A percentile compares a stretch with the other conserved stretches of the same genome.
Evolutionary conservation across 495 filamentous ascomycete genomes (phyloP).

Genomic region (Glarea lozoyensis): DNA sequence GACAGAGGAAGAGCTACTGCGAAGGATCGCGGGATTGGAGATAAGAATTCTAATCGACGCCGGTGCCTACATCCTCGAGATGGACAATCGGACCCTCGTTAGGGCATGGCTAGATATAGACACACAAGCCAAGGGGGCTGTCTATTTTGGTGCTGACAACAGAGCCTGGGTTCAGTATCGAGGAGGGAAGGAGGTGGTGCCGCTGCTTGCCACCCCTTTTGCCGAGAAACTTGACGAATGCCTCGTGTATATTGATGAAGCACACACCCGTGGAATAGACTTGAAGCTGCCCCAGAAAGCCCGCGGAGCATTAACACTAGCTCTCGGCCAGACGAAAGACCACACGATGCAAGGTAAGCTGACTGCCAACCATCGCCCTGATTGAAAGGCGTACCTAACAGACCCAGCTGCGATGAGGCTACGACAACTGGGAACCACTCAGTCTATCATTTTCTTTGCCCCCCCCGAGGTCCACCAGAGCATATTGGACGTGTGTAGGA

Average conservation of each 20-base stretch:
- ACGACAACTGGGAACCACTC: conserved; percentile 26
- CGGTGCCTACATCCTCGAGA: conserved; percentile 33
- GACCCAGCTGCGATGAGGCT: conserved; percentile 37
- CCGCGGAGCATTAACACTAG: conserved; percentile 45
- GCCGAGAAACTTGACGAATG: conserved; percentile 36
- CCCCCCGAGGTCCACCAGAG: conserved; percentile 32
- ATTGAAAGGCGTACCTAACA: conserved; percentile 8
- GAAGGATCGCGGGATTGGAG: conserved; percentile 10
- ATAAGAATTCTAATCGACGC: conserved; percentile 33
- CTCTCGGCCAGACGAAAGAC: conserved; percentile 45
- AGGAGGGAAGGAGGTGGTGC: conserved; percentile 27
- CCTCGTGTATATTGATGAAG: conserved; percentile 49
- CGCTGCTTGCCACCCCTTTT: conserved; percentile 38
- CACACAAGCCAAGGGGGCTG: conserved; percentile 26
- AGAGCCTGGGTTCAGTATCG: conserved; percentile 36
- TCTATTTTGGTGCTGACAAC: conserved; percentile 38
- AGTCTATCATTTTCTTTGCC: conserved; percentile 30
- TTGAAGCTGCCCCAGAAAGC: conserved; percentile 38
- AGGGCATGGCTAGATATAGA: conserved; percentile 25
- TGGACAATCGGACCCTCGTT: conserved; percentile 26
- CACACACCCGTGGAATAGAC: conserved; percentile 51
- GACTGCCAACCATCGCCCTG: conserved; percentile 1
- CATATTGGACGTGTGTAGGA: conserved; percentile 18
- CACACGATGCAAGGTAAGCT: conserved; percentile 45
- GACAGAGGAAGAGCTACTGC: conserved; percentile 22